phyloP scores from a whole-genome alignment of 768 basidiomycete genomes.

The Boletus insuetus region DNA sequence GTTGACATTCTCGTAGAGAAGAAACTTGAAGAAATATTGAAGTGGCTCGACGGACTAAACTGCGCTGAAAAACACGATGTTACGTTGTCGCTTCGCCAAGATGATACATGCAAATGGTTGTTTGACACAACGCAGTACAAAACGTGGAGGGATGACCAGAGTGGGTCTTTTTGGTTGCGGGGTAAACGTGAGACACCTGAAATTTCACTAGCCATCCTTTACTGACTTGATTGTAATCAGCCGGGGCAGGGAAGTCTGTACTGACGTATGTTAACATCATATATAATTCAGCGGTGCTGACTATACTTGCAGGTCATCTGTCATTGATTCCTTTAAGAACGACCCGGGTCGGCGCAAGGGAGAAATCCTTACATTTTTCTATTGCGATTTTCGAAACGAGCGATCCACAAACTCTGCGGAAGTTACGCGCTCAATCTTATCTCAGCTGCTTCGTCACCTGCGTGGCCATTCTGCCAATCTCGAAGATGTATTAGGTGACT shows the following conservation, averaged over 20 bases:
- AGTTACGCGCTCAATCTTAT: slow-evolving; percentile 1
- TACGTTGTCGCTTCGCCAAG: not conserved
- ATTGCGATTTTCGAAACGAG: slow-evolving; percentile 2
- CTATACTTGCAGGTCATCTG: not conserved
- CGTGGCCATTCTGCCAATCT: not conserved
- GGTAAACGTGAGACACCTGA: not conserved
- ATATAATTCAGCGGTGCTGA: not conserved
- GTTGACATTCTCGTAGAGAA: not conserved
- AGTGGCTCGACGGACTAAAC: slow-evolving; percentile 3
- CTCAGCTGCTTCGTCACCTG: slow-evolving; percentile 1
- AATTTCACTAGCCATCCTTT: not conserved
- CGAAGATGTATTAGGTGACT: not conserved
- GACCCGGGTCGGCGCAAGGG: not conserved
- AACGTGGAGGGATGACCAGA: not conserved
- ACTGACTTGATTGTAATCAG: not conserved
- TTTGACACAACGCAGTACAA: slow-evolving; percentile 1
- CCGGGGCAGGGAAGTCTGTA: slow-evolving; percentile 7
- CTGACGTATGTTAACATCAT: not conserved
- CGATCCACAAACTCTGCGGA: not conserved
- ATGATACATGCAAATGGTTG: slow-evolving; percentile 3
- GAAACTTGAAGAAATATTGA: not conserved
- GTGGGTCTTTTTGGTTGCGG: slow-evolving; percentile 3
- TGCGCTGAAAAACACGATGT: slow-evolving; percentile 4
- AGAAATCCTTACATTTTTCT: not conserved
- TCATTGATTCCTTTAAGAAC: not conserved